Evolutionary conservation across 176 grass and related monocot species (phyloP).

Genomic region (Oryza coarctata): DNA sequence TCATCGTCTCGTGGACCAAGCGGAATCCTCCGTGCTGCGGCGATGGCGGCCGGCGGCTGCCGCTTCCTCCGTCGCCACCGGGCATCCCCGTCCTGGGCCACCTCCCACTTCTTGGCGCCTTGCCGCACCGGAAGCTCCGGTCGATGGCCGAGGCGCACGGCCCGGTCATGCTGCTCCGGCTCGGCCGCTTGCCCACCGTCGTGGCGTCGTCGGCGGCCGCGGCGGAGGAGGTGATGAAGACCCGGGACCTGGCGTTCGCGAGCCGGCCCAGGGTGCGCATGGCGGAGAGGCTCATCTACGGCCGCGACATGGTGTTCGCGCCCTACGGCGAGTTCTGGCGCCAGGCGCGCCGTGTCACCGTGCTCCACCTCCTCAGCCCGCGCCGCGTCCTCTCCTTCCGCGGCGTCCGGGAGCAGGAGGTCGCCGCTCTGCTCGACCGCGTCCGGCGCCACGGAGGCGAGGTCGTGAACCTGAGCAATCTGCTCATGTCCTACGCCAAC

Average conservation of each 20-base stretch:
- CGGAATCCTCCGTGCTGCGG: background rate
- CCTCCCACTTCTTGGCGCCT: constrained; percentile 50
- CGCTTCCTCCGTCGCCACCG: constrained; percentile 27
- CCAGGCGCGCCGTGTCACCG: constrained; percentile 47
- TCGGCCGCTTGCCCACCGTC: constrained; percentile 49
- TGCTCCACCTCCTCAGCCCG: constrained; percentile 41
- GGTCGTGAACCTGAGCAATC: constrained; percentile 4
- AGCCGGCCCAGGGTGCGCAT: constrained; percentile 16
- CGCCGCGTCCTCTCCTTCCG: constrained; percentile 35
- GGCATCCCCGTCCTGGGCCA: constrained; percentile 55
- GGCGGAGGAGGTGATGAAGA: constrained; percentile 44
- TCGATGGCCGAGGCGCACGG: constrained; percentile 44
- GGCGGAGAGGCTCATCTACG: constrained; percentile 40
- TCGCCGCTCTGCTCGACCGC: constrained; percentile 12
- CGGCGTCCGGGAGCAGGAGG: constrained; percentile 38
- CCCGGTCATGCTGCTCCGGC: constrained; percentile 47
- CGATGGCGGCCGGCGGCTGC: background rate
- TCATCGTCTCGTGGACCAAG: background rate
- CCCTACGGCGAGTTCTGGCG: constrained; percentile 65
- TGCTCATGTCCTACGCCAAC: constrained; percentile 11
- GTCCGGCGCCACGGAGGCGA: constrained; percentile 5
- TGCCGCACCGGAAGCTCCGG: constrained; percentile 42
- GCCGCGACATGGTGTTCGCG: constrained; percentile 45
- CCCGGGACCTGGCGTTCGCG: constrained; percentile 52
- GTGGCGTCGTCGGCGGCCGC: constrained; percentile 49